A percentile compares a stretch with the other conserved stretches of the same genome.
Conservation (phyloP, 2,329 filamentous ascomycete species). For the Zalaria sp. region DNA sequence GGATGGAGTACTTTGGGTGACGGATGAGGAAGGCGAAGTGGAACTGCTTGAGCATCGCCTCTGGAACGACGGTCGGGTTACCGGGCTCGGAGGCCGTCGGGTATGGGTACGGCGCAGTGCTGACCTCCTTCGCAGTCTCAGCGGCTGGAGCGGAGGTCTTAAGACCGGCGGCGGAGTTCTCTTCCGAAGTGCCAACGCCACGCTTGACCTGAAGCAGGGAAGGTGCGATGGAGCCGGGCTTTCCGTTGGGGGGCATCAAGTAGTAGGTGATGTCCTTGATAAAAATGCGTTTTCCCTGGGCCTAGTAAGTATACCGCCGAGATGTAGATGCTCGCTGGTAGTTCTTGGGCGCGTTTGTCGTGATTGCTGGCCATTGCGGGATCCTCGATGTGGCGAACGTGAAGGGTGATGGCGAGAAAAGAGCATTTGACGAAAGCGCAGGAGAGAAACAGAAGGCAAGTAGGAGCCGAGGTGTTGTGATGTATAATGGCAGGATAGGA, state of each 20-base stretch:
- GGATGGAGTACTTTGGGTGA: slow-evolving; percentile 81
- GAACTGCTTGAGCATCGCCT: slow-evolving; percentile 59
- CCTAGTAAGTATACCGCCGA: slow-evolving; percentile 24
- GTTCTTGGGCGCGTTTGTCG: not conserved
- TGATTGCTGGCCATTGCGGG: not conserved
- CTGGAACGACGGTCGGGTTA: slow-evolving; percentile 78
- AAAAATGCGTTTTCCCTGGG: slow-evolving; percentile 77
- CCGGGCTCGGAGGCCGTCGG: slow-evolving; percentile 43
- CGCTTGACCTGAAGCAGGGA: slow-evolving; percentile 50
- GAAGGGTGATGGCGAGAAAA: slow-evolving; percentile 9
- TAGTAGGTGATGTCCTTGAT: slow-evolving; percentile 98
- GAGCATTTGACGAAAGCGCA: slow-evolving; percentile 7
- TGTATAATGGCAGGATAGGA: too few species aligned
- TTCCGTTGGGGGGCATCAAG: slow-evolving; percentile 59
- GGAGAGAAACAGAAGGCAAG: slow-evolving; percentile 4
- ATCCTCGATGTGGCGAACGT: slow-evolving; percentile 3
- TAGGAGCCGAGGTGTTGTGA: not conserved
- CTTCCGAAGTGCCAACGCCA: slow-evolving; percentile 41
- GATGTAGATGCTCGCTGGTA: not conserved
- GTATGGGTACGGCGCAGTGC: slow-evolving; percentile 41
- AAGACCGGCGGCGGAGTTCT: not conserved
- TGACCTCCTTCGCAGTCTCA: not conserved
- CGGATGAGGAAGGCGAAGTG: slow-evolving; percentile 96
- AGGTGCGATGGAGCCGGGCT: slow-evolving; percentile 57
- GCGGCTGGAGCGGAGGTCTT: not conserved